These are phyloP conservation scores for Sugiyamaella boreocaroliniensis DNA, from an alignment of 805 yeast species.

Conservation along the genomic window DNA sequence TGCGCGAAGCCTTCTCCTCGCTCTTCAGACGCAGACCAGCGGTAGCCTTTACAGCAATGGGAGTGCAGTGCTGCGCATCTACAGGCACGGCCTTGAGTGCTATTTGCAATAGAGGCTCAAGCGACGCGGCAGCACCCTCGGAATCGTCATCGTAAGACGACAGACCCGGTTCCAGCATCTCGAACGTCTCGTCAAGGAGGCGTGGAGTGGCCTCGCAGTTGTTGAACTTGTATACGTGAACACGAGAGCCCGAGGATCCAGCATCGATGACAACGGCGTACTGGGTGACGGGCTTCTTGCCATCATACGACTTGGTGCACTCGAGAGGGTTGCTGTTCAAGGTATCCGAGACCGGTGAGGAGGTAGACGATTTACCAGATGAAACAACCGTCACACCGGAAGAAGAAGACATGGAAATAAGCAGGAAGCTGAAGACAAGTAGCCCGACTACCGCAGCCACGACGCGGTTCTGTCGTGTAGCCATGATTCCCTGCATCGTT, in stretches of 20 bases:
- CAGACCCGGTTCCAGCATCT: slow-evolving; percentile 89
- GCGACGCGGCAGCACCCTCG: slow-evolving; percentile 78
- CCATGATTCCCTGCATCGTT: slow-evolving; percentile 4
- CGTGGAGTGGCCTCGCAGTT: slow-evolving; percentile 79
- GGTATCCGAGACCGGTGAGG: background rate
- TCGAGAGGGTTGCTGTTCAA: slow-evolving; percentile 7
- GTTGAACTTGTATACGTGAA: slow-evolving; percentile 89
- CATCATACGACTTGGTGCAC: slow-evolving; percentile 34
- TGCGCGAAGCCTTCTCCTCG: slow-evolving; percentile 59
- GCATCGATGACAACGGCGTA: slow-evolving; percentile 95
- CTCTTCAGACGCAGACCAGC: slow-evolving; percentile 92
- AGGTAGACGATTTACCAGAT: background rate
- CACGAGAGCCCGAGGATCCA: slow-evolving; percentile 95
- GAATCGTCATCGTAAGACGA: slow-evolving; percentile 78
- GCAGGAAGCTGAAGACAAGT: slow-evolving; percentile 7
- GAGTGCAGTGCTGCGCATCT: slow-evolving; percentile 70
- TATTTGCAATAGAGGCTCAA: slow-evolving; percentile 69
- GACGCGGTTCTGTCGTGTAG: slow-evolving; percentile 10
- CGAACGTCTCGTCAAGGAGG: slow-evolving; percentile 70
- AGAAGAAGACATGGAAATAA: slow-evolving; percentile 1
- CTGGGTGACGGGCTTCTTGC: slow-evolving; percentile 40
- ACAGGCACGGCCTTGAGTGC: slow-evolving; percentile 78
- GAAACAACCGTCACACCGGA: background rate
- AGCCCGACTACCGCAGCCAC: slow-evolving; percentile 10
- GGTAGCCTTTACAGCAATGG: slow-evolving; percentile 94